Evolutionary conservation across 352 stramenopile species (phyloP).

Genomic region (Aphanomyces euteiches): DNA sequence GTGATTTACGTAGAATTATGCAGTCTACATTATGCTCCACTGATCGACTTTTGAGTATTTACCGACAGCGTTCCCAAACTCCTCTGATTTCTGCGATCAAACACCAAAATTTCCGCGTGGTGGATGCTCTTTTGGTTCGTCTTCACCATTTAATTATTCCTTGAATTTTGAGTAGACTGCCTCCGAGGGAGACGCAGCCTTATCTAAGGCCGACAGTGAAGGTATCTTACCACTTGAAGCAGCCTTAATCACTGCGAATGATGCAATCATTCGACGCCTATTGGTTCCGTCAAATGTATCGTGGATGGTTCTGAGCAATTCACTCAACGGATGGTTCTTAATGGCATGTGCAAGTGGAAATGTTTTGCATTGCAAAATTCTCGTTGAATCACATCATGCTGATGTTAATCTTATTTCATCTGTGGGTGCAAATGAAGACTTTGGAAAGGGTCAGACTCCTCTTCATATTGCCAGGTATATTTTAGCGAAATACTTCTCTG

Average conservation of each 20-base stretch:
- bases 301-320: constrained; percentile 73
- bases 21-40: constrained; percentile 50
- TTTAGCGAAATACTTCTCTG: not conserved
- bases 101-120: constrained; percentile 71
- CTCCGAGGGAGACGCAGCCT: constrained; percentile 46
- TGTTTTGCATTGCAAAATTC: constrained; percentile 65
- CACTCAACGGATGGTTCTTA: constrained; percentile 65
- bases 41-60: constrained; percentile 54
- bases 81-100: constrained; percentile 70
- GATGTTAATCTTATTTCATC: constrained; percentile 78
- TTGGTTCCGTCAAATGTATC: constrained; percentile 64
- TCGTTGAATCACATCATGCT: constrained; percentile 51
- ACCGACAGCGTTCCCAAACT: constrained; percentile 53
- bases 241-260: constrained; percentile 66
- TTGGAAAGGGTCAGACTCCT: constrained; percentile 64
- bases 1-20: constrained; percentile 21
- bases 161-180: not conserved
- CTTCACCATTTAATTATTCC: not conserved
- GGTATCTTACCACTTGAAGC: constrained; percentile 63
- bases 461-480: constrained; percentile 55
- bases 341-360: constrained; percentile 66
- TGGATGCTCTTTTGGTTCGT: constrained; percentile 62
- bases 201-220: constrained; percentile 46
- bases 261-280: constrained; percentile 65
- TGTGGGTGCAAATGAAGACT: constrained; percentile 71